Conservation (phyloP, 2,329 filamentous ascomycete species). For the Penicillium polonicum region DNA sequence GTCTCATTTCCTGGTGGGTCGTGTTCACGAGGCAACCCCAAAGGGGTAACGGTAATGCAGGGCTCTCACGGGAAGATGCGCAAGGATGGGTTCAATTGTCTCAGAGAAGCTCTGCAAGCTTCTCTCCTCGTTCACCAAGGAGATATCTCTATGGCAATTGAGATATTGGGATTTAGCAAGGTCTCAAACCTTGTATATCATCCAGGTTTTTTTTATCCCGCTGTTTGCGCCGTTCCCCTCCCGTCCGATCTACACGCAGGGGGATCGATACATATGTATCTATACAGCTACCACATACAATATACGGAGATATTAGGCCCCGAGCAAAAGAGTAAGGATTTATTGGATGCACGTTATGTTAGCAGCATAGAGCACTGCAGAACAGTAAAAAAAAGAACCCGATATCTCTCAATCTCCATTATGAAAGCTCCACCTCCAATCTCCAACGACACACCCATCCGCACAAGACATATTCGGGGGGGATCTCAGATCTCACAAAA, state of each 20-base stretch:
- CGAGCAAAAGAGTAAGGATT: background rate
- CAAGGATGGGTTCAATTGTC: slow-evolving; percentile 8
- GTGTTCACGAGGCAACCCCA: slow-evolving; percentile 8
- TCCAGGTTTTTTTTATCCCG: background rate
- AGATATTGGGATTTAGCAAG: background rate
- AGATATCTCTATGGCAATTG: background rate
- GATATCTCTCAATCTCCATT: background rate
- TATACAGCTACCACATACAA: background rate
- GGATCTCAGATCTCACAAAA: background rate
- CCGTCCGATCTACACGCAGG: background rate
- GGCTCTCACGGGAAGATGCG: background rate
- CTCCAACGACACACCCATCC: background rate
- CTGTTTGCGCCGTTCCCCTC: background rate
- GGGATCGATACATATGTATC: background rate
- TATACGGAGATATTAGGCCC: background rate
- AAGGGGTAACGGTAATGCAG: slow-evolving; percentile 6
- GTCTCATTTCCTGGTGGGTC: background rate
- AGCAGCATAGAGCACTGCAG: background rate
- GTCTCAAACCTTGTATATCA: slow-evolving; percentile 1
- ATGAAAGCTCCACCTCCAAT: background rate
- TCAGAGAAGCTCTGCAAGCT: background rate
- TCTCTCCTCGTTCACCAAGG: background rate
- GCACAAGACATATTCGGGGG: background rate
- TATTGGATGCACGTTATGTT: background rate
- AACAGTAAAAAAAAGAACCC: background rate